Base-by-base conservation (phyloP, 148 eudicot genomes). In the Bassia scoparia region DNA sequence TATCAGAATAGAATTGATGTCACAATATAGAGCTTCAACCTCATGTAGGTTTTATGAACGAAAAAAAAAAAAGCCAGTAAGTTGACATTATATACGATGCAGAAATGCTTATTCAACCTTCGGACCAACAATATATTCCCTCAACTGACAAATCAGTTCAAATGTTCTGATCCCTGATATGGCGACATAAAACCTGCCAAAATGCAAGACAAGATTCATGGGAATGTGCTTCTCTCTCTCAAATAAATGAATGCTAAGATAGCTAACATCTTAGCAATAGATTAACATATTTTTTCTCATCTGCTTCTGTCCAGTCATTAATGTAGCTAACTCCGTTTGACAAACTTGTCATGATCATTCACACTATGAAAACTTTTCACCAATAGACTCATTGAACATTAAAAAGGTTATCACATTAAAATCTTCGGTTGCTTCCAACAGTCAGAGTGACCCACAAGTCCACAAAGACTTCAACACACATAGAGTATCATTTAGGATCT, bases 61-160 rank as follows among this genome's bases (percentile, higher is more conserved):
- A 52, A 62, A 24, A 50, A 23, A 50, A 33, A 23, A 62, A n/a
- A 23, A 52, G 24, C 15, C 55, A 17, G 18, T 20, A 43, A 54
- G 20, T 9, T 43, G 13, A 43, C 24, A 26, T 12, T 14, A n/a
- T 44, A 8, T 29, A 12, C 16, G 37, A 63, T 23, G 44, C 20
- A 61, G 64, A 31, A 49, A 62, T 73, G 70, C 80, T 73, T 91
- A 64, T 60, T 81, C 75, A 93, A 96, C 96, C 89, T 89, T 74
- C 98, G 81, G 68, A 93, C 84, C 55, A n/a, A 94, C 98, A 59
- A 94, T 73, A 79, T 86, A 94, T 17, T 94, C 97, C 98, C n/a
- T n/a, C 98, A 66, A 77, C 60, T 75, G 93, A 84, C 81, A 91
- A 84, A 81, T 88, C 65, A 94, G 86, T 86, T 94, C 97, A n/a